Conservation (phyloP, 805 yeast genomes). For the Metschnikowia peoriensis region DNA sequence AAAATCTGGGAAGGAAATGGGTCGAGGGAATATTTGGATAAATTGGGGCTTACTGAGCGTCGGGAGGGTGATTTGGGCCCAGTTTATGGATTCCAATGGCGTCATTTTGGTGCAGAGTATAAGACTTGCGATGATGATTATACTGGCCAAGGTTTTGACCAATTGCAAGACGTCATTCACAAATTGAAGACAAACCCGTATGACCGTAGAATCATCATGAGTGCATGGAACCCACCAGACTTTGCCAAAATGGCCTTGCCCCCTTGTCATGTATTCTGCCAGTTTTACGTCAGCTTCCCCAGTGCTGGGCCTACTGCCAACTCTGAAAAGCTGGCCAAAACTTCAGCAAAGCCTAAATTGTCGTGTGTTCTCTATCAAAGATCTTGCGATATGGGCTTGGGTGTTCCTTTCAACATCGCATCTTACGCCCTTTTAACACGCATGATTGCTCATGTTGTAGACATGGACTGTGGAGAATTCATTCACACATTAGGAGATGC, state of each 20-base stretch:
- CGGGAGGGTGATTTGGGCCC: slow-evolving; percentile 97
- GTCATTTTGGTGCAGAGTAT: slow-evolving; percentile 97
- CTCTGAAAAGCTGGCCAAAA: slow-evolving; percentile 14
- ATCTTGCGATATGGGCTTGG: slow-evolving; percentile 99
- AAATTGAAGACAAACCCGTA: slow-evolving; percentile 86
- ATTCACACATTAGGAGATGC: slow-evolving; percentile 96
- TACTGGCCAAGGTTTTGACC: slow-evolving; percentile 86
- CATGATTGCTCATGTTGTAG: slow-evolving; percentile 96
- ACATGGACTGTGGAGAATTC: slow-evolving; percentile 92
- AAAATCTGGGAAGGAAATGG: slow-evolving; percentile 99
- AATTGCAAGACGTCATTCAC: slow-evolving; percentile 73
- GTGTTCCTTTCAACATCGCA: slow-evolving; percentile 98
- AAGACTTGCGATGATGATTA: slow-evolving; percentile 84
- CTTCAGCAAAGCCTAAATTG: slow-evolving; percentile 54
- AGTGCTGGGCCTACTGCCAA: slow-evolving; percentile 24
- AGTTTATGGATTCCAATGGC: slow-evolving; percentile 98
- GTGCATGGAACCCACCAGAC: slow-evolving; percentile 99
- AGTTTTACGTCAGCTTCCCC: slow-evolving; percentile 91
- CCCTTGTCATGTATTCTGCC: slow-evolving; percentile 96
- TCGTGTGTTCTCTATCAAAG: slow-evolving; percentile 92
- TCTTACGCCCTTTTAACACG: slow-evolving; percentile 89
- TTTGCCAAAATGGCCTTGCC: slow-evolving; percentile 94
- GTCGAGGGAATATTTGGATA: slow-evolving; percentile 84
- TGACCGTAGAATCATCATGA: slow-evolving; percentile 89
- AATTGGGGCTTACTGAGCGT: slow-evolving; percentile 73